These are phyloP conservation scores for Gamsiella multidivaricata DNA, from an alignment of 192 early-diverging fungal genomes.

Conservation along the genomic window DNA sequence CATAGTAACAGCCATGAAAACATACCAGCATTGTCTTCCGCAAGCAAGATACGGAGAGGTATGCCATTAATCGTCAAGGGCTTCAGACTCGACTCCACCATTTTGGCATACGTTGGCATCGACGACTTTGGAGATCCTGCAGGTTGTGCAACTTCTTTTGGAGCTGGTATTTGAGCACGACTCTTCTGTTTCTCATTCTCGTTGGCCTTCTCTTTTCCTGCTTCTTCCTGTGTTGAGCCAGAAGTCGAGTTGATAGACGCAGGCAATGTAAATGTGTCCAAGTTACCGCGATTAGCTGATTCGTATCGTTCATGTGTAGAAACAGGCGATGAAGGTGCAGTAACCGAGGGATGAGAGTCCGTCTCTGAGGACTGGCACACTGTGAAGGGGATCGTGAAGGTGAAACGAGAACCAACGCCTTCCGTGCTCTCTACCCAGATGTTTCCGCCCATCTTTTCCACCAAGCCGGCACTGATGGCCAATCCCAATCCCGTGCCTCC, in stretches of 20 bases:
- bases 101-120: slow-evolving; percentile 40
- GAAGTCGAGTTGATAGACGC: background rate
- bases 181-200: background rate
- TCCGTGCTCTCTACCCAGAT: slow-evolving; percentile 72
- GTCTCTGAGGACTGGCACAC: slow-evolving; percentile 44
- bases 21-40: slow-evolving; percentile 49
- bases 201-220: background rate
- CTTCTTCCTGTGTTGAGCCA: background rate
- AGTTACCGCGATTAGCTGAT: background rate
- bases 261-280: slow-evolving; percentile 1
- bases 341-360: slow-evolving; percentile 25
- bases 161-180: background rate
- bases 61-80: slow-evolving; percentile 27
- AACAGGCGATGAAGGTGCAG: slow-evolving; percentile 40
- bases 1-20: background rate
- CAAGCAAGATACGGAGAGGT: slow-evolving; percentile 44
- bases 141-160: background rate
- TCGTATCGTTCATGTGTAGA: slow-evolving; percentile 4
- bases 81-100: slow-evolving; percentile 34
- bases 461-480: slow-evolving; percentile 71
- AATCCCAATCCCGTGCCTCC: slow-evolving; percentile 74
- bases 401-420: slow-evolving; percentile 61
- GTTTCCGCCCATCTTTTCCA: slow-evolving; percentile 73
- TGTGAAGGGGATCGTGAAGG: slow-evolving; percentile 49
- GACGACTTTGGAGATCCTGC: slow-evolving; percentile 6